Percentiles rank a stretch among this genome's conserved stretches.
phyloP scores from a whole-genome alignment of 805 yeast genomes.

The Metschnikowia bowlesiae region DNA sequence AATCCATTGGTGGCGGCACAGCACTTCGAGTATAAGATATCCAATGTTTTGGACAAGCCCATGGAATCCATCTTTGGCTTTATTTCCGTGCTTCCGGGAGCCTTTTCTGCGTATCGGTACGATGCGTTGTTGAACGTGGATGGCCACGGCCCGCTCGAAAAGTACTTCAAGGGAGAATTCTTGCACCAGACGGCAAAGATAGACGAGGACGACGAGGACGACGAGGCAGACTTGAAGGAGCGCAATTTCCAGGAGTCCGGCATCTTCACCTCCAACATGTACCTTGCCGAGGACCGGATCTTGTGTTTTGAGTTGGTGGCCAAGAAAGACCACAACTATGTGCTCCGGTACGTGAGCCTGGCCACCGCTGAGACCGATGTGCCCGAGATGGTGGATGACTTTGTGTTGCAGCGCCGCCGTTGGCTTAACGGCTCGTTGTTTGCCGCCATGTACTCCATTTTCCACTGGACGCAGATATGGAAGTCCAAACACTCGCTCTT shows the following conservation, averaged over 20 bases:
- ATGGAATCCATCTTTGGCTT: conserved; percentile 62
- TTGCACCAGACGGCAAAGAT: conserved; percentile 53
- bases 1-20: conserved; percentile 64
- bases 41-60: conserved; percentile 64
- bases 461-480: conserved; percentile 88
- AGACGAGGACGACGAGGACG: conserved; percentile 44
- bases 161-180: conserved; percentile 63
- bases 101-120: conserved; percentile 61
- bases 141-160: conserved; percentile 57
- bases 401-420: conserved; percentile 92
- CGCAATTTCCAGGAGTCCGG: conserved; percentile 40
- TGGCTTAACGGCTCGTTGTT: conserved; percentile 98
- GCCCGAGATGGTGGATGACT: conserved; percentile 91
- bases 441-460: conserved; percentile 87
- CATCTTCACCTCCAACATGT: conserved; percentile 65
- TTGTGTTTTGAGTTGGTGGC: conserved; percentile 62
- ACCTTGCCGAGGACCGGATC: conserved; percentile 66
- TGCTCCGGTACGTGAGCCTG: conserved; percentile 82
- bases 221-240: conserved; percentile 37
- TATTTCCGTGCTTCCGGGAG: conserved; percentile 64
- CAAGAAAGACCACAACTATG: conserved; percentile 78
- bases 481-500: conserved; percentile 73
- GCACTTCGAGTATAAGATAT: conserved; percentile 63
- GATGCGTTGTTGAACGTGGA: conserved; percentile 53
- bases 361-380: conserved; percentile 97